These are phyloP conservation scores for Spergularia azorica DNA, from an alignment of 179 eudicot genomes.

Conservation along the genomic window DNA sequence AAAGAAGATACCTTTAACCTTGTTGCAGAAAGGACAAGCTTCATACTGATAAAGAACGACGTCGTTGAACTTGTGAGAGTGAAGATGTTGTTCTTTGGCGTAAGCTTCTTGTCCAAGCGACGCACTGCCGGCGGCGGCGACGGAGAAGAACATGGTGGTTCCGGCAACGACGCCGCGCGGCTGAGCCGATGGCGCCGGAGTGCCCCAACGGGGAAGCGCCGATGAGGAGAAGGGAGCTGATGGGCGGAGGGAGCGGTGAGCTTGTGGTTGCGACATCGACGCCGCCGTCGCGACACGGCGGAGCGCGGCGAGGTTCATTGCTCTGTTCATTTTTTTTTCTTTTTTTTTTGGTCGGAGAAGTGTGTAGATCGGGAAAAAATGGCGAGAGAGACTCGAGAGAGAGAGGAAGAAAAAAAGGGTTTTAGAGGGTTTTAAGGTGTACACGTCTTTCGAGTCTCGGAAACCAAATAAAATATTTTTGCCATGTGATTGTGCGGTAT, in stretches of 20 bases:
- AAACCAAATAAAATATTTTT: too few species aligned
- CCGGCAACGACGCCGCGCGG: conserved; percentile 25
- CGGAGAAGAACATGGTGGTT: conserved; percentile 37
- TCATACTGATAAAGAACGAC: conserved; percentile 88
- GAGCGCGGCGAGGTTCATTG: conserved; percentile 34
- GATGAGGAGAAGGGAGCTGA: conserved; percentile 4
- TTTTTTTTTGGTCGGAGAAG: neutral
- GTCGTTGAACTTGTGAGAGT: conserved; percentile 42
- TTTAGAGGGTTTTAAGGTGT: neutral
- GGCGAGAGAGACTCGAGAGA: too few species aligned
- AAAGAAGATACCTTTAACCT: conserved; percentile 72
- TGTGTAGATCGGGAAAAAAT: too few species aligned
- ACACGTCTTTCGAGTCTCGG: conserved; percentile 4
- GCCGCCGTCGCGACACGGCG: conserved; percentile 39
- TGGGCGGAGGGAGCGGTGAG: conserved; percentile 23
- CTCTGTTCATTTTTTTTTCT: conserved; percentile 29
- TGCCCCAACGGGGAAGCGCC: conserved; percentile 5
- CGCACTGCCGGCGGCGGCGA: conserved; percentile 46
- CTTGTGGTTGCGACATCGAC: conserved; percentile 10
- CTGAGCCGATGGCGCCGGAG: conserved; percentile 8
- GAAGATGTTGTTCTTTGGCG: conserved; percentile 56
- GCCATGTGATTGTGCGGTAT: too few species aligned
- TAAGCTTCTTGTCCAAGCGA: conserved; percentile 45
- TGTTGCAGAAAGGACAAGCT: conserved; percentile 97
- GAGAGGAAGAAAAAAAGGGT: conserved; percentile 3